phyloP scores from a whole-genome alignment of 2,329 filamentous ascomycete species.

The Arthrobotrys iridis region DNA sequence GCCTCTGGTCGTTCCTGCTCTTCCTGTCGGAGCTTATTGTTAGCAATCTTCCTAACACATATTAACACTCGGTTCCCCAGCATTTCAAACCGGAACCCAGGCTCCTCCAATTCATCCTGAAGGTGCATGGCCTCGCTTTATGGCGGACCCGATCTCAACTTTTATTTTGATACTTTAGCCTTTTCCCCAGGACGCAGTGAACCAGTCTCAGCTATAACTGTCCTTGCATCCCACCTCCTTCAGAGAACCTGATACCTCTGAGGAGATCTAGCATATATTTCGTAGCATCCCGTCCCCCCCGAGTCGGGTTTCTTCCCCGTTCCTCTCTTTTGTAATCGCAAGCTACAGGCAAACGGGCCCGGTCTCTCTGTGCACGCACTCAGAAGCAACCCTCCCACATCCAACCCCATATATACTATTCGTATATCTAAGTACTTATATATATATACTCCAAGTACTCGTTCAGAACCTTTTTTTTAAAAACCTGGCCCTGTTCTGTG shows the following conservation, averaged over 20 bases:
- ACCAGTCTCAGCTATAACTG: constrained; percentile 48
- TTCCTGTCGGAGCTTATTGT: constrained; percentile 52
- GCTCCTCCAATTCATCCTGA: constrained; percentile 53
- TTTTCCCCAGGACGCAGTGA: constrained; percentile 41
- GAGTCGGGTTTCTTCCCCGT: constrained; percentile 18
- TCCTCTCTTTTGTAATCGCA: constrained; percentile 24
- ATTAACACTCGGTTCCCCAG: constrained; percentile 52
- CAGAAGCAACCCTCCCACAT: constrained; percentile 5
- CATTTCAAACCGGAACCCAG: constrained; percentile 52
- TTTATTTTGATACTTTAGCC: constrained; percentile 54
- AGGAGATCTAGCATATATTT: constrained; percentile 53
- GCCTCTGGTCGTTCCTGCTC: constrained; percentile 46
- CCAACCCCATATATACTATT: constrained; percentile 9
- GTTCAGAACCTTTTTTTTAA: constrained; percentile 13
- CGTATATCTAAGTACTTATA: neutral
- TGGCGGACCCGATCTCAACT: constrained; percentile 44
- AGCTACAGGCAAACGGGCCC: constrained; percentile 32
- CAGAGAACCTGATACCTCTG: constrained; percentile 30
- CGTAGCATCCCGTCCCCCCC: constrained; percentile 36
- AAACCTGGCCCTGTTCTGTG: constrained; percentile 11
- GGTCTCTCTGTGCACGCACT: constrained; percentile 13
- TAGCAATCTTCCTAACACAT: constrained; percentile 40
- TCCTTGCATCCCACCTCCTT: constrained; percentile 46
- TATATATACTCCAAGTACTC: constrained; percentile 22
- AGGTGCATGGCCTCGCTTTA: constrained; percentile 45